Conservation (phyloP, 1,139 yeast species). For the Sugiyamaella paludigena region DNA sequence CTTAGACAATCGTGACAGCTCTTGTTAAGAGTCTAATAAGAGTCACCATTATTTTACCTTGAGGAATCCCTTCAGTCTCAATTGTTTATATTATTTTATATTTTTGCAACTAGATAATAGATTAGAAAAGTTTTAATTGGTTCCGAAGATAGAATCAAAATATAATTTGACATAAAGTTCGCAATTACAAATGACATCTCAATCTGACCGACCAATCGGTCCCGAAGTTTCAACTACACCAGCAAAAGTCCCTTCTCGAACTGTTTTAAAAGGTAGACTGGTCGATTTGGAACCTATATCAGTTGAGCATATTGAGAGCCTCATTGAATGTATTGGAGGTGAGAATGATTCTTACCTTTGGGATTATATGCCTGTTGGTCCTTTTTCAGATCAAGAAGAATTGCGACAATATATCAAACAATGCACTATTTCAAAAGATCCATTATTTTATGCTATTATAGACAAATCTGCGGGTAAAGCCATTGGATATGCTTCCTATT, state of each 20-base stretch:
- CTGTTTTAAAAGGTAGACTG: slow-evolving; percentile 6
- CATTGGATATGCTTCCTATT: slow-evolving; percentile 32
- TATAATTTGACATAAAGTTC: too few species aligned
- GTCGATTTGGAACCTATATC: slow-evolving; percentile 20
- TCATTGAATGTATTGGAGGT: slow-evolving; percentile 18
- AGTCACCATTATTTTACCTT: too few species aligned
- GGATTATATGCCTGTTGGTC: slow-evolving; percentile 26
- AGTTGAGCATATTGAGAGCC: slow-evolving; percentile 19
- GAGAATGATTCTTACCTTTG: slow-evolving; percentile 19
- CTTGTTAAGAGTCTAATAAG: too few species aligned
- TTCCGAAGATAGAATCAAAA: too few species aligned
- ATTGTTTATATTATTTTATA: too few species aligned
- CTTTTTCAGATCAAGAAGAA: slow-evolving; percentile 18
- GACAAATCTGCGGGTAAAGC: slow-evolving; percentile 24
- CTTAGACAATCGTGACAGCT: too few species aligned
- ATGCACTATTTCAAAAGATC: slow-evolving; percentile 16
- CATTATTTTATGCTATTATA: slow-evolving; percentile 28
- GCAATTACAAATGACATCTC: too few species aligned
- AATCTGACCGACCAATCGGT: slow-evolving; percentile 4
- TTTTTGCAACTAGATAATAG: too few species aligned
- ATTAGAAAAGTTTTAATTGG: too few species aligned
- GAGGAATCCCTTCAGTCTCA: too few species aligned
- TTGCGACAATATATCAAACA: slow-evolving; percentile 13
- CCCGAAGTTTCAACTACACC: slow-evolving; percentile 1
- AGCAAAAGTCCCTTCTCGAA: slow-evolving; percentile 10